Conservation (phyloP, 2,329 filamentous ascomycete genomes). For the Raffaelea ambrosiae region DNA sequence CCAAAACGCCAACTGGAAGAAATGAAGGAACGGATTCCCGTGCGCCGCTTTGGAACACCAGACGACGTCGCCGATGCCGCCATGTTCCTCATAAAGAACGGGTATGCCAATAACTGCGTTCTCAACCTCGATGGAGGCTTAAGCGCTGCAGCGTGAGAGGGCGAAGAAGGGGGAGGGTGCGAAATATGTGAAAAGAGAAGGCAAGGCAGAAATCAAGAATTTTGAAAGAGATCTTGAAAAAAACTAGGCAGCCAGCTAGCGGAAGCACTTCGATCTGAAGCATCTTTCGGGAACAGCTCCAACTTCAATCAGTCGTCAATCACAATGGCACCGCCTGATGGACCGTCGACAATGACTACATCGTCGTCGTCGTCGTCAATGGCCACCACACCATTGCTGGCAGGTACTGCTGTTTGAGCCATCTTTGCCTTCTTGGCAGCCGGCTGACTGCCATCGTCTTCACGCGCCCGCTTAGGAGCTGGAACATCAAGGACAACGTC, state of each 20-base stretch:
- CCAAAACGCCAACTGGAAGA: background rate
- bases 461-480: conserved; percentile 36
- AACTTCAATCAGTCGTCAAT: conserved; percentile 39
- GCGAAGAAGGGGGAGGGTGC: too few species aligned
- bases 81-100: conserved; percentile 66
- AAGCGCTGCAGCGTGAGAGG: conserved; percentile 51
- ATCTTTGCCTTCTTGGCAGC: conserved; percentile 41
- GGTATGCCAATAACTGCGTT: conserved; percentile 80
- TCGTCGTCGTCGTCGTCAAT: conserved; percentile 29
- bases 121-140: conserved; percentile 80
- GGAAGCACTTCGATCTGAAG: background rate
- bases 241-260: background rate
- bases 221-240: too few species aligned
- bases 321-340: conserved; percentile 52
- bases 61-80: conserved; percentile 77
- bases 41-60: conserved; percentile 55
- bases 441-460: conserved; percentile 29
- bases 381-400: background rate
- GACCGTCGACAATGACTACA: conserved; percentile 40
- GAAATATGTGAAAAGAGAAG: too few species aligned
- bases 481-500: conserved; percentile 16
- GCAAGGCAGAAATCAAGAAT: too few species aligned
- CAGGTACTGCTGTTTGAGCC: conserved; percentile 11
- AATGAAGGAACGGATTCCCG: conserved; percentile 43
- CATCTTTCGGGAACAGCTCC: too few species aligned